These are phyloP conservation scores for Diddensiella caesifluorescens DNA, from an alignment of 805 yeast genomes.

Conservation along the genomic window DNA sequence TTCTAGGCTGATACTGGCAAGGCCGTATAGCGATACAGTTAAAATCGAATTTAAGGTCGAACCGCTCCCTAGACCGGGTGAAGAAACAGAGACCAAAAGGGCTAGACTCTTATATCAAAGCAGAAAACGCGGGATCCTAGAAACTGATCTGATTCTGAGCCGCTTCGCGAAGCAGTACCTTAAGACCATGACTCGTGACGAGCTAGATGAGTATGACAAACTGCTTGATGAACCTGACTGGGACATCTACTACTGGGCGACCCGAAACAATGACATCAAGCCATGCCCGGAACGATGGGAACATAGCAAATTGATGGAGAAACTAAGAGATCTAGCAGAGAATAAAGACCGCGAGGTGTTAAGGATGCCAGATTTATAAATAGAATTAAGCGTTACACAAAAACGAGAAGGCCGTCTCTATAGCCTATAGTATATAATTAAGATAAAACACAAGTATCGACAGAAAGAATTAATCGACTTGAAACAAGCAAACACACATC, in stretches of 20 bases:
- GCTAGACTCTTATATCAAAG: conserved; percentile 90
- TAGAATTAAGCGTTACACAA: too few relatives aligned
- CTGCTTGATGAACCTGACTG: conserved; percentile 93
- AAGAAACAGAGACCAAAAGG: conserved; percentile 63
- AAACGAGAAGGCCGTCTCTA: too few relatives aligned
- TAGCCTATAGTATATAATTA: too few relatives aligned
- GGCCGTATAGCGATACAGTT: conserved; percentile 23
- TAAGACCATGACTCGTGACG: conserved; percentile 49
- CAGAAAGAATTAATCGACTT: background rate
- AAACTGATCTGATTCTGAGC: conserved; percentile 80
- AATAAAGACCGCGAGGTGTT: conserved; percentile 67
- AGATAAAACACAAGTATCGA: background rate
- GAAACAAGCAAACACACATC: background rate
- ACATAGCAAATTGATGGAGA: conserved; percentile 53
- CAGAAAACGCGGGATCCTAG: conserved; percentile 91
- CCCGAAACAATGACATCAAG: conserved; percentile 66
- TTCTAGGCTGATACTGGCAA: too few relatives aligned
- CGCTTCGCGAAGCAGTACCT: conserved; percentile 79
- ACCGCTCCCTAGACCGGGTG: conserved; percentile 75
- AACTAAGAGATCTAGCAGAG: conserved; percentile 67
- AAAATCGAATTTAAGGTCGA: conserved; percentile 59
- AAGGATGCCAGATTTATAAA: conserved; percentile 74
- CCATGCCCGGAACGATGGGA: conserved; percentile 88
- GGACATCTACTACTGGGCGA: conserved; percentile 99
- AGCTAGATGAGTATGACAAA: conserved; percentile 77